These are phyloP conservation scores for Fraxinus anomala DNA, from an alignment of 257 asterid species.

Conservation along the genomic window DNA sequence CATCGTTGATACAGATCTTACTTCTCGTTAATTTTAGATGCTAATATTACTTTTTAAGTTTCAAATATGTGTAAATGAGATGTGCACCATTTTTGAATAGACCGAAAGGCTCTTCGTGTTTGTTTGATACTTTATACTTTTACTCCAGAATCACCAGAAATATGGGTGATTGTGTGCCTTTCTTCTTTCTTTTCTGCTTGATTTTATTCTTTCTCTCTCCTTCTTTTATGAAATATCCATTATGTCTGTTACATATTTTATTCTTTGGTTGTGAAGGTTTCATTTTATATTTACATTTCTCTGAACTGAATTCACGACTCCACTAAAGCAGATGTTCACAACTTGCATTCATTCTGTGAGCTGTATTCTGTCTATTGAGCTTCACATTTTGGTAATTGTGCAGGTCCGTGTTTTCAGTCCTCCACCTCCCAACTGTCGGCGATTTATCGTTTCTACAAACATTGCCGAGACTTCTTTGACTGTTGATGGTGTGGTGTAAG, in stretches of 20 bases:
- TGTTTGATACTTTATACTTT: neutral
- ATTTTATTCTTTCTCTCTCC: neutral
- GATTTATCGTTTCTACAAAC: slow-evolving; percentile 90
- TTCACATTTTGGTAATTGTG: slow-evolving; percentile 33
- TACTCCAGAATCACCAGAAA: neutral
- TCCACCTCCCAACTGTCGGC: slow-evolving; percentile 86
- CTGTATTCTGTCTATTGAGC: slow-evolving; percentile 15
- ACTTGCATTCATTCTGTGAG: neutral
- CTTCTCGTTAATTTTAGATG: neutral
- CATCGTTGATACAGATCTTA: neutral
- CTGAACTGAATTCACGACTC: neutral
- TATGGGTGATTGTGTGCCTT: neutral
- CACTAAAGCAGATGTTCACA: slow-evolving; percentile 2
- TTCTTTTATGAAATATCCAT: neutral
- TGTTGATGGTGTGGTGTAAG: slow-evolving; percentile 99
- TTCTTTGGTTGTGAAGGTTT: slow-evolving; percentile 12
- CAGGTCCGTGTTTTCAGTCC: slow-evolving; percentile 92
- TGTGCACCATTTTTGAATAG: neutral
- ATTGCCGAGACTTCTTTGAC: slow-evolving; percentile 99
- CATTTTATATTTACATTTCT: slow-evolving; percentile 19
- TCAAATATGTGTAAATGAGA: neutral
- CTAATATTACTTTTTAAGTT: neutral
- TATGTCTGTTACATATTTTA: neutral
- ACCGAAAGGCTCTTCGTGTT: neutral
- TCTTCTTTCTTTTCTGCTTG: neutral